Conservation (phyloP, 2,329 filamentous ascomycete species). For the Shiraia sp. region DNA sequence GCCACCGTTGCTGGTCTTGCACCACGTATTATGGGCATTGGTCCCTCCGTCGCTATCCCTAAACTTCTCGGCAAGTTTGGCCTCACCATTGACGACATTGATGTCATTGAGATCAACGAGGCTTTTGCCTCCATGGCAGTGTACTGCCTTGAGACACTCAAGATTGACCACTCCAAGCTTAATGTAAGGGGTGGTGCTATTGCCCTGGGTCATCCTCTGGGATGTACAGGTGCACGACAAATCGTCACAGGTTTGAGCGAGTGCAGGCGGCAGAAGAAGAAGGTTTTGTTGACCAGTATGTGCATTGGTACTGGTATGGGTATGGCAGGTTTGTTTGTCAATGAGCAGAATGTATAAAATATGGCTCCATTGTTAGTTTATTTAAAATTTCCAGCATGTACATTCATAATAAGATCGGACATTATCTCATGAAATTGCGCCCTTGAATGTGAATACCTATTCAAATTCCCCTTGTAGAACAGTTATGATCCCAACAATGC, state of each 20-base stretch:
- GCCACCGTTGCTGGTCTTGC: slow-evolving; percentile 88
- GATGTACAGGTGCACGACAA: slow-evolving; percentile 75
- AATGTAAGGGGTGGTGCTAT: slow-evolving; percentile 83
- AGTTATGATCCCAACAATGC: too few species aligned
- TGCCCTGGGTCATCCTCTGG: slow-evolving; percentile 81
- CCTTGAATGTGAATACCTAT: too few species aligned
- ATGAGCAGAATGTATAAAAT: slow-evolving; percentile 55
- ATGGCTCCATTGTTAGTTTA: not conserved
- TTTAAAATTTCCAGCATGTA: not conserved
- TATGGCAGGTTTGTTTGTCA: slow-evolving; percentile 69
- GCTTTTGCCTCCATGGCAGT: slow-evolving; percentile 98
- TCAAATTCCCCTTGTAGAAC: too few species aligned
- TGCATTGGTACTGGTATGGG: slow-evolving; percentile 71
- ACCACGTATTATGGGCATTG: slow-evolving; percentile 96
- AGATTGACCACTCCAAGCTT: slow-evolving; percentile 74
- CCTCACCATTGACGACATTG: slow-evolving; percentile 78
- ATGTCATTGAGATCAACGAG: slow-evolving; percentile 94
- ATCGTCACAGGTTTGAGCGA: slow-evolving; percentile 91
- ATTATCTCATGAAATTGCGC: too few species aligned
- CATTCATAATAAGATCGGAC: not conserved
- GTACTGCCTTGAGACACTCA: slow-evolving; percentile 74
- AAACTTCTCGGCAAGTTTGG: slow-evolving; percentile 85
- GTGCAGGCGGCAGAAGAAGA: slow-evolving; percentile 81
- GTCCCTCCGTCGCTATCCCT: slow-evolving; percentile 69
- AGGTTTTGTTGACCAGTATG: slow-evolving; percentile 91